phyloP scores from a whole-genome alignment of 2,329 filamentous ascomycete genomes.

The Hypoxylon sp. region DNA sequence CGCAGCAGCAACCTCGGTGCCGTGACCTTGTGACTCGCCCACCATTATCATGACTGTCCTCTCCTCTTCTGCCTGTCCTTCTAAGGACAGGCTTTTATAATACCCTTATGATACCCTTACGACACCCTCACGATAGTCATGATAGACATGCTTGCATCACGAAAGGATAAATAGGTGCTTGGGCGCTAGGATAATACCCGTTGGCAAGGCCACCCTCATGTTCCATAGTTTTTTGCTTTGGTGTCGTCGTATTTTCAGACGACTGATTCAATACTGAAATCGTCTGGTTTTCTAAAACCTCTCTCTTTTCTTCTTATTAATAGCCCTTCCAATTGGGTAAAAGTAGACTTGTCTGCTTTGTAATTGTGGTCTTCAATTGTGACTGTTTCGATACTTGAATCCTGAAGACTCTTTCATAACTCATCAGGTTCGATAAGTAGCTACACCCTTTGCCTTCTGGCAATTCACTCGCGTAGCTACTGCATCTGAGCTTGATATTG shows the following conservation, averaged over 20 bases:
- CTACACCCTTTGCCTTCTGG: neutral
- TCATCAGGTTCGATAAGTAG: neutral
- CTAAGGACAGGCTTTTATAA: neutral
- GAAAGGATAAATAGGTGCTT: neutral
- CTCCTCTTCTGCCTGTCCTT: neutral
- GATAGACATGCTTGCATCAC: neutral
- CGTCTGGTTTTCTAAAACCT: neutral
- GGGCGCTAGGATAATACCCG: neutral
- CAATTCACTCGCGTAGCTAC: neutral
- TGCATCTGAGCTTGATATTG: neutral
- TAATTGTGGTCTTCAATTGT: neutral
- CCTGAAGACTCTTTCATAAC: neutral
- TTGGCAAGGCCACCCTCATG: neutral
- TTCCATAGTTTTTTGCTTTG: neutral
- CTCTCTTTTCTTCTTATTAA: neutral
- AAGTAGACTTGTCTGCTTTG: neutral
- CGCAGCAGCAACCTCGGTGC: too few relatives aligned
- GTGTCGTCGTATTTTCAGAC: neutral
- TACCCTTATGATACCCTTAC: neutral
- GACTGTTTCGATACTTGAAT: neutral
- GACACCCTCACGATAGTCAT: neutral
- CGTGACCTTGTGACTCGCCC: neutral
- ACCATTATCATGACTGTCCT: neutral
- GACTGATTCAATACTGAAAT: neutral
- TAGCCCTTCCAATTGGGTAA: neutral